A percentile compares a stretch with the other conserved stretches of the same genome.
These are phyloP conservation scores for Pseudozyma sp. DNA, from an alignment of 1,284 basidiomycete species.

Conservation along the genomic window DNA sequence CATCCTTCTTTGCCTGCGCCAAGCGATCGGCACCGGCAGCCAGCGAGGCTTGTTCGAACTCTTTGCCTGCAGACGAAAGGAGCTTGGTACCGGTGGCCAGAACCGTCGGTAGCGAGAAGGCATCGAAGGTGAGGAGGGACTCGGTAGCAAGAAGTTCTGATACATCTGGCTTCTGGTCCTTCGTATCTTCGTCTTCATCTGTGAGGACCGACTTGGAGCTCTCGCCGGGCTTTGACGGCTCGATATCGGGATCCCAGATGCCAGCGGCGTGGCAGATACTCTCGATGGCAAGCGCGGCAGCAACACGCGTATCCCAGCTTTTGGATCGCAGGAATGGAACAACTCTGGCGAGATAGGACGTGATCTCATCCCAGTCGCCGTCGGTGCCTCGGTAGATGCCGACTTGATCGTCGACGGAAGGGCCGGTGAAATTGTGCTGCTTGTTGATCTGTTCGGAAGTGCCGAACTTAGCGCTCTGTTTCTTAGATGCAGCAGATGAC, in stretches of 20 bases:
- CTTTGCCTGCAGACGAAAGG: constrained; percentile 86
- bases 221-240: constrained; percentile 39
- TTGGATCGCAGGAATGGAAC: constrained; percentile 88
- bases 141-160: constrained; percentile 28
- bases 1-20: constrained; percentile 83
- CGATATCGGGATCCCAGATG: constrained; percentile 74
- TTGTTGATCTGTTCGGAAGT: constrained; percentile 43
- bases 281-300: constrained; percentile 84
- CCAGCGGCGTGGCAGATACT: constrained; percentile 86
- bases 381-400: constrained; percentile 71
- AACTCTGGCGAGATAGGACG: constrained; percentile 73
- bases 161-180: constrained; percentile 32
- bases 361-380: constrained; percentile 76
- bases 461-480: constrained; percentile 34
- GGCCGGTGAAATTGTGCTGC: constrained; percentile 41
- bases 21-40: constrained; percentile 72
- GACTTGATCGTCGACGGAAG: constrained; percentile 24
- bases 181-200: constrained; percentile 19
- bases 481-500: constrained; percentile 9
- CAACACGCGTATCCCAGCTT: constrained; percentile 84
- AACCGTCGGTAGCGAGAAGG: constrained; percentile 77
- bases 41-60: constrained; percentile 73
- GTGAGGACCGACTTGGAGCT: constrained; percentile 34
- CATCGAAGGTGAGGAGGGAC: constrained; percentile 56
- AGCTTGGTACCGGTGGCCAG: constrained; percentile 80